Evolutionary conservation across 2,329 filamentous ascomycete species (phyloP), one percentile per base, ranked within the genome.

Genomic region (Pseudocercospora crystallina): DNA sequence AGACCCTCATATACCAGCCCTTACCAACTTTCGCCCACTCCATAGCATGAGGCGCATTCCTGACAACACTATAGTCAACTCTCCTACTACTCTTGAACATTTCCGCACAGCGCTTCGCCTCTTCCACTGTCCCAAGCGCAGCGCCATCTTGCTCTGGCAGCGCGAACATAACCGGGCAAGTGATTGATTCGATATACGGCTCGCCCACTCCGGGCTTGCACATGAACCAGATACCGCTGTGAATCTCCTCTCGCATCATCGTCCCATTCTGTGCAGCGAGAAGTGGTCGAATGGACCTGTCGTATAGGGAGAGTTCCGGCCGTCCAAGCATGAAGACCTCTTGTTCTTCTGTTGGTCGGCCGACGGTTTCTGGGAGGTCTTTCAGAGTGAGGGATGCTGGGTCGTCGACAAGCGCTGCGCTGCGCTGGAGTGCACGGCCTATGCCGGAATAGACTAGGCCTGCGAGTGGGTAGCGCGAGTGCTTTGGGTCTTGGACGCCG

Each of bases 11-110:
- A 30, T 31, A 41, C 39, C 39, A 41, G 5, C 39, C 39, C 31
- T 20, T 30, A 14, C 39, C 39, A 26, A 29, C 39, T 17, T 31
- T 41, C 3, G 15, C 13, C 39, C 39, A 41, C 39, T 41, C 39
- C 9, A 41, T 41, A 10, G 39, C 39, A 13, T 41, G 39, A 12
- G 39, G 39, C 20, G 39, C 39, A 8, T 31, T 41, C 8, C 39
- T 20, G n/a, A 41, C n/a, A 12, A 41, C 15, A 41, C 12, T 13
- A 12, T n/a, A 41, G n/a, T 41, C 39, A 13, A 41, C 15, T 41
- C 39, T 20, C 20, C 39, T 41, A 29, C 39, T 41, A 13, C 26
- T 41, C 39, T 41, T 41, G 39, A 41, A 41, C 15, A 41, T 26
- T 5, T 31, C 39, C 5, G 39, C 39, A 41, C 26, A 41, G 10